Base-by-base conservation (phyloP, 2,329 filamentous ascomycete species). In the Claviceps arundinis region DNA sequence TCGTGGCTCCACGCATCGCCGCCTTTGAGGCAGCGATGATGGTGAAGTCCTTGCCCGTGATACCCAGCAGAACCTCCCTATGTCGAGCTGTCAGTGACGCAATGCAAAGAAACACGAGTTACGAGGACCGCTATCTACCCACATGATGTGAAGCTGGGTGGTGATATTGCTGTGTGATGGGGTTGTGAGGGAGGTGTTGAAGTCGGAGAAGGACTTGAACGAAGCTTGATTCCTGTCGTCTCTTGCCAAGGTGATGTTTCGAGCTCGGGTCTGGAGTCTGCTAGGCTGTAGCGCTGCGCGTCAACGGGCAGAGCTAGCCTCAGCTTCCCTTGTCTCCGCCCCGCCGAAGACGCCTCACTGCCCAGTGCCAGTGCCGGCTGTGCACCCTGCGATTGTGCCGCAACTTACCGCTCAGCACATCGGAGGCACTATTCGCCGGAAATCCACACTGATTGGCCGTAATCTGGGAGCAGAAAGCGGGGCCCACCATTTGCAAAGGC, bases 11-110 rank as follows among this genome's bases (percentile, higher is more conserved):
- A 75, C 93, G 84, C 90, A 97, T 97, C 64, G 90, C 88, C 67
- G 93, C 93, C 77, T 98, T 97, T 57, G 90, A 97, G 63, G 93
- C 88, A 64, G 89, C 93, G 69, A 98, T 84, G 78, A 98, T 83
- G 74, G 90, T 94, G 71, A 96, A 98, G 81, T 98, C 94, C 78
- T 95, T 95, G 76, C 93, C 94, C 55, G 91, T 96, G 70, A 98
- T 95, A 65, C 93, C 93, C 62, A 98, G 81, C 68, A 98, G 80
- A 69, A 97, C 88, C 82, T 98, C 93, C 93, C 90, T 97, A 55
- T 30, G 48, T 52, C 47, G 17, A 34, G 22, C n/a, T 40, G 53
- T 56, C 24, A 54, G 46, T 38, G 8, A 24, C 17, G 8, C 14
- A 30, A 5, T 41, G 19, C 30, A 4, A 37, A 37, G 34, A 17